Conservation (phyloP, 106 monocot genomes). For the Phalaenopsis aphrodite region DNA sequence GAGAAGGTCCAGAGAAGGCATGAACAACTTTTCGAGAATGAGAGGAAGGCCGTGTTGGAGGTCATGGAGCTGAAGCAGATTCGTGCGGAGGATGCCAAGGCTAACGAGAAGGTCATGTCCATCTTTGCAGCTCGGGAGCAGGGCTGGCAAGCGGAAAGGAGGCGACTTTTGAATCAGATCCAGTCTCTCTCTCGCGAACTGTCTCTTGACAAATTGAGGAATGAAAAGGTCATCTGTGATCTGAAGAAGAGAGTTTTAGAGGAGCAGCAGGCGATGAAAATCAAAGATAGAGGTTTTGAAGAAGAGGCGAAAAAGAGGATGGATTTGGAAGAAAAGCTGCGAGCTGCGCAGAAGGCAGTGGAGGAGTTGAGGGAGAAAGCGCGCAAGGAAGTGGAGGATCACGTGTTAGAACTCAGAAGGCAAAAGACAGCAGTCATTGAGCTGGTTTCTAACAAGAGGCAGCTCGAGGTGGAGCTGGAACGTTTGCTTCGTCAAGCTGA, state of each 20-base stretch:
- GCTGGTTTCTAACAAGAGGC: constrained; percentile 45
- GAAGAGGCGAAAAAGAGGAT: constrained; percentile 24
- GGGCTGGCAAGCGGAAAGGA: constrained; percentile 70
- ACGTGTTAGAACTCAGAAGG: constrained; percentile 40
- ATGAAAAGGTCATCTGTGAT: constrained; percentile 33
- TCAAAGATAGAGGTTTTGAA: constrained; percentile 30
- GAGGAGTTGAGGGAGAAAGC: constrained; percentile 38
- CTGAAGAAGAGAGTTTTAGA: constrained; percentile 18
- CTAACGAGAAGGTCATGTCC: constrained; percentile 81
- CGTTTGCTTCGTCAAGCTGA: constrained; percentile 31
- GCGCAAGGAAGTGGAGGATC: constrained; percentile 34
- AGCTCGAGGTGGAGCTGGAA: constrained; percentile 41
- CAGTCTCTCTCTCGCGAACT: constrained; percentile 41
- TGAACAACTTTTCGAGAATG: constrained; percentile 23
- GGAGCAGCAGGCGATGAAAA: background rate
- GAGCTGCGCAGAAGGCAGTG: constrained; percentile 21
- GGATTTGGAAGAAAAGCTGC: constrained; percentile 45
- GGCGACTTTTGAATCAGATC: constrained; percentile 44
- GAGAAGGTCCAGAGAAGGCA: constrained; percentile 19
- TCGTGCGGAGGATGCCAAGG: constrained; percentile 71
- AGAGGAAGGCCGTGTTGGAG: constrained; percentile 22
- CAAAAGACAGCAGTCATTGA: constrained; percentile 57
- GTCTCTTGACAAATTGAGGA: constrained; percentile 3
- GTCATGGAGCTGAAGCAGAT: constrained; percentile 36
- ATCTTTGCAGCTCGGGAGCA: constrained; percentile 84